Base-by-base conservation (phyloP, 371 early-diverging fungal genomes). In the Mucor ambiguus region DNA sequence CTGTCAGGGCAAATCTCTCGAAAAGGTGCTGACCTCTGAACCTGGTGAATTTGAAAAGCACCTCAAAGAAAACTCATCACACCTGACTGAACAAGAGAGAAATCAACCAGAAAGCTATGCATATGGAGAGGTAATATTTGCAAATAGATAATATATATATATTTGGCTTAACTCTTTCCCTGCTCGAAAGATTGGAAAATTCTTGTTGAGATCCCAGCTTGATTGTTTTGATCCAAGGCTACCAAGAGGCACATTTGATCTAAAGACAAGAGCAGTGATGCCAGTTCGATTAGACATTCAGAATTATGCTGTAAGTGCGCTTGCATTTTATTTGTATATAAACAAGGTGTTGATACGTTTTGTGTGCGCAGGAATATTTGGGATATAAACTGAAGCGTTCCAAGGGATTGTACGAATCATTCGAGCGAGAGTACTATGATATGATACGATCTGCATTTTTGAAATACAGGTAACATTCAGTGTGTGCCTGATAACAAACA, bases 351-450 rank as follows among this genome's bases (percentile, higher is more conserved):
- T 28, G 18, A 56, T 33, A 29, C 30, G 32, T 14, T n/a, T 49
- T 61, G 33, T 61, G 33, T 44, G 24, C 56, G 33, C 44, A 84
- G 85, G 76, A 84, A 24, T 80, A 90, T 68, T 28, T 72, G 10
- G 86, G 87, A 14, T 93, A 92, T 71, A 82, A 75, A 18, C 73
- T 93, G 20, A 80, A 77, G 46, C 77, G 76, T 33, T 41, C 74
- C 1, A 77, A 82, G 37, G 97, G 97, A 1, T 75, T 89, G 16
- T 73, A 85, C 48, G 85, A 90, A 63, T 93, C 94, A 0, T 98
- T 91, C 75, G 97, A 96, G 73, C 85, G 96, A 46, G 98, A 98
- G 77, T 94, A 95, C 76, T 95, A 92, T 72, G 98, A 97, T 74
- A 94, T 97, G 95, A 83, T 93, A 43, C 61, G 75, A 64, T 72